Evolutionary conservation across 345 rosid genomes (phyloP), one percentile per base, ranked within the genome.

Genomic region (Cardamine resedifolia): DNA sequence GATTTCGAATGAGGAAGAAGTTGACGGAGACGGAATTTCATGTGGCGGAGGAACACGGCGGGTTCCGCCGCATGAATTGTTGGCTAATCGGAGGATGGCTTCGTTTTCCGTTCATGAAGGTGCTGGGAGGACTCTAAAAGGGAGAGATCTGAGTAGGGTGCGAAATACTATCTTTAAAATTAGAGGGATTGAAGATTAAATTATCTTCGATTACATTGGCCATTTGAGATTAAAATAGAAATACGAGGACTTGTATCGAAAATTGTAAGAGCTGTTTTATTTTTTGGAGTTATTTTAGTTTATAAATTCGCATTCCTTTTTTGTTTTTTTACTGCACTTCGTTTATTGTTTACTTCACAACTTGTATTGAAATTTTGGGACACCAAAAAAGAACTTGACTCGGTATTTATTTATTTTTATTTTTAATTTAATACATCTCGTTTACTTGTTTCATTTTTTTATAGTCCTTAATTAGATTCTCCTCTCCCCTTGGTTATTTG

Each of bases 91-190:
- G 83, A 85, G 95, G 77, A 82, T 91, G 81, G 92, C 87, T 7
- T 86, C 99, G 20, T 87, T 85, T 61, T 95, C 99, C n/a, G 96
- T 95, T 11, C 97, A 95, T 9, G 97, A 95, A 80, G 99, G 99
- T 28, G 73, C 83, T 0, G 99, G 98, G 77, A 89, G 98, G 89
- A 94, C 98, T 2, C 59, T 94, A 83, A 94, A 94, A 86, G 98
- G 98, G 15, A 89, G 97, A 73, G 99, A 95, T 82, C 88, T 90
- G 77, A 85, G 90, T 19, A 85, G 90, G 96, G 87, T 95, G 55
- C 79, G 99, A 66, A 90, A 91, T 80, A 91, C 99, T 67, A 91
- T 95, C 79, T 91, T 96, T 84, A 86, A 87, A 74, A 91, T 89
- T 81, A 89, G 86, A 52, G 99, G 99, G 81, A 87, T 89, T 71